A percentile compares a stretch with the other conserved stretches of the same genome.
Conservation (phyloP, 148 eudicot genomes). For the Rhododendron ovatum region DNA sequence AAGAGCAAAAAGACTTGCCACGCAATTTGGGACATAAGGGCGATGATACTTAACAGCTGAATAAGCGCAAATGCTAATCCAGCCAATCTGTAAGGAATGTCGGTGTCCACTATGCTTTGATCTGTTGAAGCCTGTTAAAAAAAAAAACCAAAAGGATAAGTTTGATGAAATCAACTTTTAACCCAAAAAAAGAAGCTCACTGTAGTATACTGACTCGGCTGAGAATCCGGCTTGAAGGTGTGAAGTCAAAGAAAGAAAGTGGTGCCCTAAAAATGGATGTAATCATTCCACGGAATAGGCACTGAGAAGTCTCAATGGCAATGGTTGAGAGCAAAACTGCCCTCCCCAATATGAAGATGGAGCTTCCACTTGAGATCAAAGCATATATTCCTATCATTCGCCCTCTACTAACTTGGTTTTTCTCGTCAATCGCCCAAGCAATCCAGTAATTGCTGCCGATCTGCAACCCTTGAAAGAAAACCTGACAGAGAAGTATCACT, state of each 20-base stretch:
- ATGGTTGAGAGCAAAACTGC: constrained; percentile 76
- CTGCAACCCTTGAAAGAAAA: constrained; percentile 69
- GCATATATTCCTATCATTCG: constrained; percentile 53
- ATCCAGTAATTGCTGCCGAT: constrained; percentile 92
- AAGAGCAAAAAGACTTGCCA: constrained; percentile 77
- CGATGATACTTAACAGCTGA: constrained; percentile 70
- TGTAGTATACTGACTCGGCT: constrained; percentile 50
- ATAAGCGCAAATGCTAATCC: constrained; percentile 88
- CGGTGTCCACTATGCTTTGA: constrained; percentile 85
- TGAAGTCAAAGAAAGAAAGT: constrained; percentile 73
- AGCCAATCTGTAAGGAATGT: constrained; percentile 87
- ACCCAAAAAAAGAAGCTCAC: not conserved
- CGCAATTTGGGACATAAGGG: constrained; percentile 71
- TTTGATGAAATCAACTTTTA: not conserved
- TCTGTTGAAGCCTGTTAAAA: constrained; percentile 77
- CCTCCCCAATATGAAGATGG: constrained; percentile 76
- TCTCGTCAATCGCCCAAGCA: constrained; percentile 80
- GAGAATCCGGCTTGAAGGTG: constrained; percentile 86
- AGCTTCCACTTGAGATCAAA: constrained; percentile 71
- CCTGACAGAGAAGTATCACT: constrained; percentile 63
- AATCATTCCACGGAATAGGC: constrained; percentile 61
- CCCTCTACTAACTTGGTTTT: constrained; percentile 37
- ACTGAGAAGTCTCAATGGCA: constrained; percentile 70
- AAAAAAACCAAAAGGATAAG: not conserved
- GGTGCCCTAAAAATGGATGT: constrained; percentile 78